Evolutionary conservation across 371 early-diverging fungal genomes (phyloP).

Genomic region (Choanephora cucurbitarum): DNA sequence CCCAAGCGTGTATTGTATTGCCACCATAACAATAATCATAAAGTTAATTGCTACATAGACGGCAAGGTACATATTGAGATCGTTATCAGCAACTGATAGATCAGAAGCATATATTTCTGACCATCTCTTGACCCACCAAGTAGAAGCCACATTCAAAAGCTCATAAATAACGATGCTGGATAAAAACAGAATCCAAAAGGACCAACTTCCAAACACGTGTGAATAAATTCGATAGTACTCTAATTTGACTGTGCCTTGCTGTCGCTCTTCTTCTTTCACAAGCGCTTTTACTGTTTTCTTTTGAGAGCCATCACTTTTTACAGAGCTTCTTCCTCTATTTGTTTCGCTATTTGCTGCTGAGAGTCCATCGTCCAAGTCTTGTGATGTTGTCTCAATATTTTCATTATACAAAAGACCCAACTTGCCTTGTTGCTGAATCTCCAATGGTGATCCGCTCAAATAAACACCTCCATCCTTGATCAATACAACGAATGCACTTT

Average conservation of each 20-base stretch:
- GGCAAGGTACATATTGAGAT: constrained; percentile 30
- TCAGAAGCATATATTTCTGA: constrained; percentile 34
- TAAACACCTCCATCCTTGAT: constrained; percentile 59
- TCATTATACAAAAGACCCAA: constrained; percentile 44
- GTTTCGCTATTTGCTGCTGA: too few relatives aligned
- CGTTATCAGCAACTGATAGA: background rate
- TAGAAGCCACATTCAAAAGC: constrained; percentile 39
- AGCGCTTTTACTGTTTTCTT: constrained; percentile 24
- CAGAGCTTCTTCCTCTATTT: too few relatives aligned
- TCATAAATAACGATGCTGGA: constrained; percentile 33
- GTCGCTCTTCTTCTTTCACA: constrained; percentile 36
- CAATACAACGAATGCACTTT: constrained; percentile 65
- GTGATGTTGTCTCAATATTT: constrained; percentile 15
- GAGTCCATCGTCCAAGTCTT: too few relatives aligned
- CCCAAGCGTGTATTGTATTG: constrained; percentile 25
- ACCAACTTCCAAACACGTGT: constrained; percentile 36
- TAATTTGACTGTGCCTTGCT: constrained; percentile 46
- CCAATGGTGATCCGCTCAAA: constrained; percentile 43
- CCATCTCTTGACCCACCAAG: constrained; percentile 57
- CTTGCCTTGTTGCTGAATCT: constrained; percentile 47
- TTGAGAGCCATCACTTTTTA: background rate
- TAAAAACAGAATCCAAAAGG: constrained; percentile 43
- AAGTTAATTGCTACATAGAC: constrained; percentile 46
- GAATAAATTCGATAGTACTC: constrained; percentile 45
- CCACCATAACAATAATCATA: constrained; percentile 28